A percentile compares a stretch with the other conserved stretches of the same genome.
Conservation (phyloP, 2,329 filamentous ascomycete genomes). For the Ascochyta koolunga region DNA sequence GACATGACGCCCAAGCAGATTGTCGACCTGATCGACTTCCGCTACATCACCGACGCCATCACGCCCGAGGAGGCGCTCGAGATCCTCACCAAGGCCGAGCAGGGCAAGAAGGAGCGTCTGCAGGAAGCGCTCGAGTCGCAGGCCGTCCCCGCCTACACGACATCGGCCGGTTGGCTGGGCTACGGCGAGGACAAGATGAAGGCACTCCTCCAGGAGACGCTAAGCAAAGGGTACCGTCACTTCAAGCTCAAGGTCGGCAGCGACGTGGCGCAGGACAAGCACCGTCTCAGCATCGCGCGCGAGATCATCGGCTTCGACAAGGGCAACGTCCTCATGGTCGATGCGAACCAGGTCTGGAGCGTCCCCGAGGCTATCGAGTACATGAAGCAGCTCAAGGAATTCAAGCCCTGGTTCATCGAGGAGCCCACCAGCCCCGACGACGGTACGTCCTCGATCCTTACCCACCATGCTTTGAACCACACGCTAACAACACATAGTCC, state of each 20-base stretch:
- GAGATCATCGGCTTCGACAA: constrained; percentile 81
- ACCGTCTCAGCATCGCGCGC: constrained; percentile 74
- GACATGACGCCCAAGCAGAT: constrained; percentile 91
- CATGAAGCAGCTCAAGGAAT: constrained; percentile 81
- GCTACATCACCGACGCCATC: constrained; percentile 92
- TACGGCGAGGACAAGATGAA: constrained; percentile 90
- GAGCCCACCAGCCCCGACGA: constrained; percentile 92
- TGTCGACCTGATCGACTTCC: constrained; percentile 87
- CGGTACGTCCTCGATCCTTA: constrained; percentile 31
- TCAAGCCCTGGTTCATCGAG: constrained; percentile 93
- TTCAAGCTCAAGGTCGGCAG: constrained; percentile 92
- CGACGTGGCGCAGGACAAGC: constrained; percentile 72
- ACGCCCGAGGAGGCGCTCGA: constrained; percentile 81
- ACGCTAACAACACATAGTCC: constrained; percentile 55
- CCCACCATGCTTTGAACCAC: background rate
- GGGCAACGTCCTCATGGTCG: constrained; percentile 88
- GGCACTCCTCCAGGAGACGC: constrained; percentile 72
- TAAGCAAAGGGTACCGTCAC: constrained; percentile 77
- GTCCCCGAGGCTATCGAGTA: constrained; percentile 87
- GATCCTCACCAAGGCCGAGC: constrained; percentile 69
- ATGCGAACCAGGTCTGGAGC: constrained; percentile 92
- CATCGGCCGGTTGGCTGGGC: constrained; percentile 88
- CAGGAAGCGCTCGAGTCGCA: constrained; percentile 73
- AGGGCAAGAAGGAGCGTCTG: constrained; percentile 72
- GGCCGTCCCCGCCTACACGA: constrained; percentile 90